Evolutionary conservation across 352 stramenopile species (phyloP).

Genomic region (Peronospora farinosa): DNA sequence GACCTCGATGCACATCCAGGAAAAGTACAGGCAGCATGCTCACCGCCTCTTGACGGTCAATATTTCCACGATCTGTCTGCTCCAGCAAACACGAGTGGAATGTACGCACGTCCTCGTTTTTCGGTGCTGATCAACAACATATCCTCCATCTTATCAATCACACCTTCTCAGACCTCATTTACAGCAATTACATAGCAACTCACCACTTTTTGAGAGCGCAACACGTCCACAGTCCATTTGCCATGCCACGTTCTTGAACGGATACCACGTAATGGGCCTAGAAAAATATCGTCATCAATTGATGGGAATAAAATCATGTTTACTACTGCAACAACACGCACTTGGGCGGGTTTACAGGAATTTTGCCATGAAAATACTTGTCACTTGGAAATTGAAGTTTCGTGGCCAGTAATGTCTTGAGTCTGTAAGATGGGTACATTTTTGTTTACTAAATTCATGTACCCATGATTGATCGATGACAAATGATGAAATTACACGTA

Average conservation of each 20-base stretch:
- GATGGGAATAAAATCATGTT: neutral
- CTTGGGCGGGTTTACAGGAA: slow-evolving; percentile 59
- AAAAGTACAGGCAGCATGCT: slow-evolving; percentile 98
- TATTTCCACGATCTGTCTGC: slow-evolving; percentile 86
- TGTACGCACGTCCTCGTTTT: slow-evolving; percentile 68
- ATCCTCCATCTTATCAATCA: slow-evolving; percentile 2
- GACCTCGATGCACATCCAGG: slow-evolving; percentile 85
- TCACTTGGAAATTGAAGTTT: slow-evolving; percentile 54
- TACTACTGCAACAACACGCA: slow-evolving; percentile 14
- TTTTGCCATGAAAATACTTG: slow-evolving; percentile 45
- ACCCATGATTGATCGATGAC: neutral
- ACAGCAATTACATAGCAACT: slow-evolving; percentile 4
- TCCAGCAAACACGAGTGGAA: slow-evolving; percentile 92
- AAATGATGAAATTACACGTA: slow-evolving; percentile 3
- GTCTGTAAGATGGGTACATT: slow-evolving; percentile 20
- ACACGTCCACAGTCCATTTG: slow-evolving; percentile 77
- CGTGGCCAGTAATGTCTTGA: slow-evolving; percentile 43
- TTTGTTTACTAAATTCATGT: neutral
- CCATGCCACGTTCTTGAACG: slow-evolving; percentile 69
- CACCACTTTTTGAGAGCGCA: slow-evolving; percentile 74
- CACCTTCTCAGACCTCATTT: neutral
- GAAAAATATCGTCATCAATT: slow-evolving; percentile 4
- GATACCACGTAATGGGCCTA: slow-evolving; percentile 75
- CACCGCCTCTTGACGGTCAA: slow-evolving; percentile 96
- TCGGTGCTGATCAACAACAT: slow-evolving; percentile 42